phyloP scores from a whole-genome alignment of 495 filamentous ascomycete species.

The Sporormia fimetaria region DNA sequence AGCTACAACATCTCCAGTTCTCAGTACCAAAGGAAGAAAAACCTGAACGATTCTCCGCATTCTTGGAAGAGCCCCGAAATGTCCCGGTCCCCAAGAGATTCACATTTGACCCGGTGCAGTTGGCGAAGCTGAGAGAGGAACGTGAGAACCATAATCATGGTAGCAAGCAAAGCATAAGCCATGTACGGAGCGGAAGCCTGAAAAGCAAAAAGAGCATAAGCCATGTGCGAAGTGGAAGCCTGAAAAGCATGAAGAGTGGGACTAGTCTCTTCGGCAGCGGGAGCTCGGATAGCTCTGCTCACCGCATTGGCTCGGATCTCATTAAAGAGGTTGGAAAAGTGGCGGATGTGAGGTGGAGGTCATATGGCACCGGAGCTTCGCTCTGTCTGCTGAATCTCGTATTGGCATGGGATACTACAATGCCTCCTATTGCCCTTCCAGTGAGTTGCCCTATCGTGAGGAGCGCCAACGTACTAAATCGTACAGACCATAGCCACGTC shows the following conservation, averaged over 20 bases:
- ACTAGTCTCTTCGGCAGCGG: too few relatives aligned
- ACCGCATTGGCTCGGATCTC: too few relatives aligned
- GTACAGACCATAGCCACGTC: slow-evolving; percentile 38
- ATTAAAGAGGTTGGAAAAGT: neutral
- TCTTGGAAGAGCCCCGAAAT: slow-evolving; percentile 12
- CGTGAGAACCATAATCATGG: neutral
- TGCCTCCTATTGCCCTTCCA: slow-evolving; percentile 57
- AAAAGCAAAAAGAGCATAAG: neutral
- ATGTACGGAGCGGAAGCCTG: neutral
- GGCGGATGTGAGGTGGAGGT: slow-evolving; percentile 14
- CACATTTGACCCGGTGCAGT: slow-evolving; percentile 11
- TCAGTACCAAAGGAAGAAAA: slow-evolving; percentile 2
- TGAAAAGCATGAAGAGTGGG: neutral
- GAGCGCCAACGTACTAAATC: neutral
- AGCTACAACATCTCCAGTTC: slow-evolving; percentile 11
- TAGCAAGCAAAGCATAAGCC: too few relatives aligned
- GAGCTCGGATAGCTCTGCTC: too few relatives aligned
- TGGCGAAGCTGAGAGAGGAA: neutral
- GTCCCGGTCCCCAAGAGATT: slow-evolving; percentile 17
- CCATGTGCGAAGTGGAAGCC: neutral
- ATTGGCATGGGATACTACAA: slow-evolving; percentile 61
- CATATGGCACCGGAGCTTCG: slow-evolving; percentile 28
- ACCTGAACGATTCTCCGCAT: slow-evolving; percentile 14
- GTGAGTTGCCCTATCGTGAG: slow-evolving; percentile 31
- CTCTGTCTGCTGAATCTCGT: slow-evolving; percentile 53